phyloP scores from a whole-genome alignment of 345 rosid genomes.

The Acer campestre region DNA sequence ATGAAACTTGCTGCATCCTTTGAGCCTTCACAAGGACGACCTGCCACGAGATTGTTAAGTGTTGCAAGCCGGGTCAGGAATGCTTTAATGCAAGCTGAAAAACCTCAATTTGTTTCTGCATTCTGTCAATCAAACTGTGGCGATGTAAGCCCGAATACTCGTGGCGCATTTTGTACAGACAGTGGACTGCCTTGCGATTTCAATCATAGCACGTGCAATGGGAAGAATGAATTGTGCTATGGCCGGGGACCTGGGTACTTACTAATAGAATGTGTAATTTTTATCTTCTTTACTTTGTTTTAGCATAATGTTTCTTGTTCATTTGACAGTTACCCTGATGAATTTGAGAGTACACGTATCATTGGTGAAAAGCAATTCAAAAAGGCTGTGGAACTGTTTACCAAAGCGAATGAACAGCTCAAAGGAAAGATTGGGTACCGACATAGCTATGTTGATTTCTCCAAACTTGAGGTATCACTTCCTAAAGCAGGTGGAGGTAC shows the following conservation, averaged over 20 bases:
- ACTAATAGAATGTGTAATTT: neutral
- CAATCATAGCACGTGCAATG: conserved; percentile 78
- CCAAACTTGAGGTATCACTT: conserved; percentile 54
- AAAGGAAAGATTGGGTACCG: conserved; percentile 58
- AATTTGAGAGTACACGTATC: conserved; percentile 76
- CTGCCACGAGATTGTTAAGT: conserved; percentile 47
- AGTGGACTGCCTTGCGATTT: conserved; percentile 73
- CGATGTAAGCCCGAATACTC: conserved; percentile 74
- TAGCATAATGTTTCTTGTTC: neutral
- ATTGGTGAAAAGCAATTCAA: conserved; percentile 74
- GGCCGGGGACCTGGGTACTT: conserved; percentile 80
- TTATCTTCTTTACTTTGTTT: conserved; percentile 14
- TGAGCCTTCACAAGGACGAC: conserved; percentile 57
- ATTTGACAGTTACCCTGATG: conserved; percentile 65
- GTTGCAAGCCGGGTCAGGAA: conserved; percentile 68
- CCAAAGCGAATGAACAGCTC: conserved; percentile 58
- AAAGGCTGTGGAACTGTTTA: conserved; percentile 69
- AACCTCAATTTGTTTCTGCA: conserved; percentile 66
- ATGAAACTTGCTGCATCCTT: conserved; percentile 78
- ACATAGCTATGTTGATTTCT: conserved; percentile 55
- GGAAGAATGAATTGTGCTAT: conserved; percentile 74
- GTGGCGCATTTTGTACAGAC: conserved; percentile 63
- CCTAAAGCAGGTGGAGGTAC: conserved; percentile 52
- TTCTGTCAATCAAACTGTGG: conserved; percentile 84
- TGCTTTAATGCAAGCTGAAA: conserved; percentile 52